phyloP scores from a whole-genome alignment of 2,329 filamentous ascomycete genomes.

The Emmonsiellopsis sp. region DNA sequence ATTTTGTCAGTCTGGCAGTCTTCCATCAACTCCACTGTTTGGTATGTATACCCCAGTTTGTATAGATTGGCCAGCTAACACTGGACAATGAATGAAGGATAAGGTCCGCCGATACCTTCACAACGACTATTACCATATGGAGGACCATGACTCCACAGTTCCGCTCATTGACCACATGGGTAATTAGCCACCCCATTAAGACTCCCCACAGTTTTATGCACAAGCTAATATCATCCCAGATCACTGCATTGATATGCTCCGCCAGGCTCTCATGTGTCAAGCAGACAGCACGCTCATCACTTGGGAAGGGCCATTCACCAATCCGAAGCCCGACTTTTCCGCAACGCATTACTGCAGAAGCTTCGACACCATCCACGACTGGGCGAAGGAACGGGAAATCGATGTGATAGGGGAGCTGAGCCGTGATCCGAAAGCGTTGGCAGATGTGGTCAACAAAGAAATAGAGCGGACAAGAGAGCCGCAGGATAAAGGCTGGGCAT shows the following conservation, averaged over 20 bases:
- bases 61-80: neutral
- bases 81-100: conserved; percentile 4
- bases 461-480: neutral
- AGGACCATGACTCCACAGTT: conserved; percentile 1
- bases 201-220: neutral
- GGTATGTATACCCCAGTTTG: conserved; percentile 6
- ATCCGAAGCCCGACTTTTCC: conserved; percentile 9
- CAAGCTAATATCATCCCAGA: conserved; percentile 4
- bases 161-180: conserved; percentile 11
- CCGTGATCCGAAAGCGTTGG: conserved; percentile 4
- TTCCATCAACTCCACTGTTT: conserved; percentile 19
- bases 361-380: conserved; percentile 8
- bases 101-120: conserved; percentile 10
- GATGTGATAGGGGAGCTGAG: conserved; percentile 10
- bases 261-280: conserved; percentile 9
- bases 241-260: conserved; percentile 14
- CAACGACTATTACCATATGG: conserved; percentile 8
- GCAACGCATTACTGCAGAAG: conserved; percentile 9
- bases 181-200: neutral
- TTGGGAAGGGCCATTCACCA: conserved; percentile 3
- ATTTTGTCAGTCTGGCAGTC: conserved; percentile 11
- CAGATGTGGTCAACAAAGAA: neutral
- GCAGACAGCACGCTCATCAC: conserved; percentile 13
- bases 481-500: too few relatives aligned
- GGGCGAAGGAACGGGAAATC: conserved; percentile 8